Evolutionary conservation across 2,329 filamentous ascomycete genomes (phyloP), one percentile per base, ranked within the genome.

Genomic region (Didymella glomerata): DNA sequence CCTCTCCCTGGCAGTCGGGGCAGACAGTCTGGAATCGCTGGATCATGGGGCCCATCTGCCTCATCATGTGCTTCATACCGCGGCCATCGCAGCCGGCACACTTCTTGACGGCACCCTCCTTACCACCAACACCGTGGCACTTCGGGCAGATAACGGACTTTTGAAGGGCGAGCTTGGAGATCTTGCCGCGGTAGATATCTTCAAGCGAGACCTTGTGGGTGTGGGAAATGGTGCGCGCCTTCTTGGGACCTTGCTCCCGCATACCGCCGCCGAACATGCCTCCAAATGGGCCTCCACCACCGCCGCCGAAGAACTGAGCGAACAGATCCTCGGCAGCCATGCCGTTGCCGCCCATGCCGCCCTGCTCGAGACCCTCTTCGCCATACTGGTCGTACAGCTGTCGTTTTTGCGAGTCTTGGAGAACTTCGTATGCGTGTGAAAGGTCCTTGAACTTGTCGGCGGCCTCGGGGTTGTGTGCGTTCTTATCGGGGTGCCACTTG

Each of bases 1-100:
- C 94, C 80, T 99, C 95, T 64, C 96, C 96, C 71, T 95, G 94
- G 79, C 95, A 99, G 82, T 99, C 96, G 27, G 93, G 91, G 86
- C 95, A 99, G 71, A 97, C 93, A 28, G 94, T 98, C 85, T 99
- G 95, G 88, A 99, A 99, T 58, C 95, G 92, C 83, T 99, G 96
- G 71, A 99, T 98, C 95, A 99, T 99, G 60, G 95, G 95, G 50
- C 95, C 95, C 93, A 99, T 98, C 82, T 99, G 95, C 77, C 96
- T 91, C 95, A 99, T 97, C 94, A 99, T 98, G 40, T 92, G 97
- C 90, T 98, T 98, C 91, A 97, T 97, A 80, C 95, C 95, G 65
- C 90, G 88, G 67, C 95, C 95, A 73, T 96, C 92, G 79, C 95
- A 99, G 74, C 92, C 91, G 40, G 87, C 76, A 81, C 95, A 99